phyloP scores from a whole-genome alignment of 345 rosid species.

The Salix brachista region DNA sequence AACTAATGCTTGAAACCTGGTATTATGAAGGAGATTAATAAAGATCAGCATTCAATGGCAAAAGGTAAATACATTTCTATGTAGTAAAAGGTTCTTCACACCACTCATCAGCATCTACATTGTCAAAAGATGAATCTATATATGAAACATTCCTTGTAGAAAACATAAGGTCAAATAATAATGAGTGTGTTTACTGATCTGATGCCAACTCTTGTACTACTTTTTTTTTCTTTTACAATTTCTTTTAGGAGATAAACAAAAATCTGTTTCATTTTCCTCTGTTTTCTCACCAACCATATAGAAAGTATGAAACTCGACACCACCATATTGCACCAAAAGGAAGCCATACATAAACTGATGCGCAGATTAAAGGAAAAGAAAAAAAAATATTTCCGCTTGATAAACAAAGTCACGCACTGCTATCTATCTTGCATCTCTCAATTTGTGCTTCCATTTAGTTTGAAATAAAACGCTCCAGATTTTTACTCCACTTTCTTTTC shows the following conservation, averaged over 20 bases:
- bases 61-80: background rate
- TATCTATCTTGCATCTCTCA: background rate
- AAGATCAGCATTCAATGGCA: no score
- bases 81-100: background rate
- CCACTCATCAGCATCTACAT: background rate
- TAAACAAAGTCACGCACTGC: background rate
- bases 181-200: background rate
- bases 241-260: background rate
- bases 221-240: background rate
- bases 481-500: background rate
- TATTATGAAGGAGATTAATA: background rate
- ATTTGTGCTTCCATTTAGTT: background rate
- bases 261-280: background rate
- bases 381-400: no score
- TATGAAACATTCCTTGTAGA: background rate
- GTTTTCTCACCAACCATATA: slow-evolving; percentile 6
- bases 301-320: background rate
- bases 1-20: slow-evolving; percentile 45
- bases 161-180: background rate
- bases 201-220: background rate
- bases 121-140: background rate
- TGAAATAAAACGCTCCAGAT: background rate
- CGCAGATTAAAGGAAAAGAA: no score
- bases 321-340: background rate
- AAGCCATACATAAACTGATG: no score